These are phyloP conservation scores for Mortierella sp. DNA, from an alignment of 371 early-diverging fungal genomes.

Conservation along the genomic window DNA sequence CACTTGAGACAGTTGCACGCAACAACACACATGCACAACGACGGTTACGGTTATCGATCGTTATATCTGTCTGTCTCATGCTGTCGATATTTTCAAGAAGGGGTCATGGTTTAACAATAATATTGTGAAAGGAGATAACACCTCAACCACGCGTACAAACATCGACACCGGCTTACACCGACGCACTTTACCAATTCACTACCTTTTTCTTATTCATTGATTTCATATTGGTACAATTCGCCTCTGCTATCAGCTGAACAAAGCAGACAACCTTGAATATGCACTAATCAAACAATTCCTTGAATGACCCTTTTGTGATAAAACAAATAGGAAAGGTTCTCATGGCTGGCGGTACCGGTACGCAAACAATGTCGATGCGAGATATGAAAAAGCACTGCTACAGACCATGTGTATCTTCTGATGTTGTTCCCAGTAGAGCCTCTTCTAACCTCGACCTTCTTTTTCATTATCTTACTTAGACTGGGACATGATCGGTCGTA, in stretches of 20 bases:
- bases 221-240: background rate
- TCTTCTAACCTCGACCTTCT: background rate
- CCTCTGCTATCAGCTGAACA: background rate
- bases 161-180: background rate
- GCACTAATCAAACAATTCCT: background rate
- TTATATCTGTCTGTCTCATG: background rate
- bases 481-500: slow-evolving; percentile 63
- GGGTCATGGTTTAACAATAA: too few relatives aligned
- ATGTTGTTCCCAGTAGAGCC: background rate
- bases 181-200: background rate
- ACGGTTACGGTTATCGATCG: background rate
- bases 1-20: background rate
- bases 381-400: background rate
- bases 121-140: background rate
- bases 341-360: slow-evolving; percentile 54
- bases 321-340: slow-evolving; percentile 59
- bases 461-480: slow-evolving; percentile 13
- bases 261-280: background rate
- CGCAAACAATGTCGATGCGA: background rate
- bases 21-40: background rate
- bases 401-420: background rate
- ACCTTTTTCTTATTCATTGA: background rate
- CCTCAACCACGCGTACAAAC: background rate
- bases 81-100: background rate
- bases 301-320: background rate